phyloP scores from a whole-genome alignment of 805 yeast genomes.

The Myxozyma melibiosi region DNA sequence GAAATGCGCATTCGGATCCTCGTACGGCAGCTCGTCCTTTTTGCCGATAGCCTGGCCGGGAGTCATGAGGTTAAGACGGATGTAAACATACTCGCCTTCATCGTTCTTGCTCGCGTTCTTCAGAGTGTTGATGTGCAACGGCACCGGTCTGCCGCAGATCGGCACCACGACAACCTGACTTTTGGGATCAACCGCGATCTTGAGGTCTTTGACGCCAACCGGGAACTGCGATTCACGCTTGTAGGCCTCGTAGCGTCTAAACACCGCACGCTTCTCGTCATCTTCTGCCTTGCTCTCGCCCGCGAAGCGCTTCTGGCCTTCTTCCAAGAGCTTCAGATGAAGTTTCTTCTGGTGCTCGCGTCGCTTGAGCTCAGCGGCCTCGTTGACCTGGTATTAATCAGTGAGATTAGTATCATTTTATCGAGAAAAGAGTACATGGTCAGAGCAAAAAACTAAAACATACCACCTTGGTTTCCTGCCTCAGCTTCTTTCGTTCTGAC shows the following conservation, averaged over 20 bases:
- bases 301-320: conserved; percentile 80
- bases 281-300: conserved; percentile 68
- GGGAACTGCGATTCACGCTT: conserved; percentile 94
- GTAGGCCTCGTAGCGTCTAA: conserved; percentile 91
- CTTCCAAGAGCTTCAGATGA: conserved; percentile 82
- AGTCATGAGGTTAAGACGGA: conserved; percentile 87
- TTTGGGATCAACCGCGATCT: conserved; percentile 82
- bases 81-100: conserved; percentile 91
- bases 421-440: not conserved
- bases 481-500: conserved; percentile 27
- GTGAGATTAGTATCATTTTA: not conserved
- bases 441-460: conserved; percentile 1
- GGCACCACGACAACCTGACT: conserved; percentile 89
- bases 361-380: conserved; percentile 75
- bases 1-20: conserved; percentile 85
- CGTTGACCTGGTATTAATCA: conserved; percentile 49
- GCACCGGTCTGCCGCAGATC: conserved; percentile 93
- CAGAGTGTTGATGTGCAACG: conserved; percentile 92
- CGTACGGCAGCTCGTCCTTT: conserved; percentile 68
- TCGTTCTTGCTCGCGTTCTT: conserved; percentile 94
- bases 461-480: conserved; percentile 27
- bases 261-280: conserved; percentile 59
- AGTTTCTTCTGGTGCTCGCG: conserved; percentile 80
- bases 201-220: conserved; percentile 73
- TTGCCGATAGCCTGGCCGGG: conserved; percentile 80